phyloP scores from a whole-genome alignment of 352 stramenopile genomes.

The Pythium utonaiense region DNA sequence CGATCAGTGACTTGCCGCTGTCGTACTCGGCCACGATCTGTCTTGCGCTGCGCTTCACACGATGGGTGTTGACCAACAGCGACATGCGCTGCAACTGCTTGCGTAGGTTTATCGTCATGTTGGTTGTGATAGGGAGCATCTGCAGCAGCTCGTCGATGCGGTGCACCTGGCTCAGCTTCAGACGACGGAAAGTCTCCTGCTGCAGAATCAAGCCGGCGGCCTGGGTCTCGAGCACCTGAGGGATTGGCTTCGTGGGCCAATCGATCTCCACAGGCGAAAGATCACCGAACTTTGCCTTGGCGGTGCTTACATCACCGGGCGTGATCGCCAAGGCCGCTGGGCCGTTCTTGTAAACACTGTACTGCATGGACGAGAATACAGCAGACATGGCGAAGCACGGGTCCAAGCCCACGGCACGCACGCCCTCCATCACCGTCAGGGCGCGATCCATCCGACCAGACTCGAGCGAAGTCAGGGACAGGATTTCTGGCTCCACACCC shows the following conservation, averaged over 20 bases:
- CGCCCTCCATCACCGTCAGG: conserved; percentile 85
- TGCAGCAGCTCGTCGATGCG: conserved; percentile 77
- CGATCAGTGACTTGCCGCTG: conserved; percentile 71
- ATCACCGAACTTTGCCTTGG: conserved; percentile 60
- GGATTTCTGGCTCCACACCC: conserved; percentile 76
- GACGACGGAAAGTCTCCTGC: conserved; percentile 80
- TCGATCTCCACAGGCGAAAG: conserved; percentile 50
- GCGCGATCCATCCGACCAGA: conserved; percentile 78
- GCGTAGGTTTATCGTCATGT: conserved; percentile 84
- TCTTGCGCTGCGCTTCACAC: conserved; percentile 53
- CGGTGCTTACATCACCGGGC: conserved; percentile 40
- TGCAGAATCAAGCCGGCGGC: conserved; percentile 75
- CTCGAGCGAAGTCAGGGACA: conserved; percentile 81
- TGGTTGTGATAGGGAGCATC: conserved; percentile 85
- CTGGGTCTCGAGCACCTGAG: conserved; percentile 80
- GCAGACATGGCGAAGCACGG: conserved; percentile 86
- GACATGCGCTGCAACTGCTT: conserved; percentile 86
- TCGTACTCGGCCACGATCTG: conserved; percentile 71
- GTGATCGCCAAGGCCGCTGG: conserved; percentile 47
- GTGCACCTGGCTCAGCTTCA: conserved; percentile 80
- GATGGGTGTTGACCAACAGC: conserved; percentile 82
- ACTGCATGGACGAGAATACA: conserved; percentile 80
- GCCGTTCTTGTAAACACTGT: conserved; percentile 64
- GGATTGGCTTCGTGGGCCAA: conserved; percentile 74
- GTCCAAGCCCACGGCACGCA: conserved; percentile 76